phyloP scores from a whole-genome alignment of 495 filamentous ascomycete genomes.

The Bacidia rubella region DNA sequence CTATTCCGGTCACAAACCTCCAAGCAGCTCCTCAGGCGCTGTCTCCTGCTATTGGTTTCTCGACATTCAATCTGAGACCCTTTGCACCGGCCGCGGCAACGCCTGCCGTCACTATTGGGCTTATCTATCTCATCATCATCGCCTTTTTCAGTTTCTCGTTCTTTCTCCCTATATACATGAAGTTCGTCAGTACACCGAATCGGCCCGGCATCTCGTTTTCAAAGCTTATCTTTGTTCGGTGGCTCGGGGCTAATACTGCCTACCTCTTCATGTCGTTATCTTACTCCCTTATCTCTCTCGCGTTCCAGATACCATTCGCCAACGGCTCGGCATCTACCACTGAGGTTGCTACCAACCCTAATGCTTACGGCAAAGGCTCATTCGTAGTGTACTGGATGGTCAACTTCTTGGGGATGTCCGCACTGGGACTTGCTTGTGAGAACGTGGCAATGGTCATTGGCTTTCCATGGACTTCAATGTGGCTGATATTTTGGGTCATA shows the following conservation, averaged over 20 bases:
- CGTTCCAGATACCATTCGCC: slow-evolving; percentile 51
- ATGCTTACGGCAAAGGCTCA: slow-evolving; percentile 45
- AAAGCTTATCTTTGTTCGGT: slow-evolving; percentile 50
- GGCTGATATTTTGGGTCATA: slow-evolving; percentile 68
- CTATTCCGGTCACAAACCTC: slow-evolving; percentile 27
- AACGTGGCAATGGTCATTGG: slow-evolving; percentile 61
- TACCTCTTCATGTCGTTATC: slow-evolving; percentile 56
- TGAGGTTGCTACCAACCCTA: slow-evolving; percentile 32
- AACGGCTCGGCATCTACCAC: slow-evolving; percentile 31
- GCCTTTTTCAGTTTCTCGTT: slow-evolving; percentile 62
- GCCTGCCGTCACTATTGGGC: slow-evolving; percentile 49
- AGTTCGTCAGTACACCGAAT: slow-evolving; percentile 31
- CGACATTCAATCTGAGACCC: slow-evolving; percentile 45
- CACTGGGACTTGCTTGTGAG: slow-evolving; percentile 54
- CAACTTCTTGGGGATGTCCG: slow-evolving; percentile 57
- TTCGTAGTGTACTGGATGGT: slow-evolving; percentile 67
- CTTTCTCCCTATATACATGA: slow-evolving; percentile 52
- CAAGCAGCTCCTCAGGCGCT: slow-evolving; percentile 42
- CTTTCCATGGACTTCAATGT: slow-evolving; percentile 52
- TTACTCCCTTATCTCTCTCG: slow-evolving; percentile 52
- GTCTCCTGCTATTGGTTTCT: slow-evolving; percentile 51
- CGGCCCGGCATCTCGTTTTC: slow-evolving; percentile 46
- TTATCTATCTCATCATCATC: slow-evolving; percentile 64
- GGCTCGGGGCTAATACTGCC: slow-evolving; percentile 41
- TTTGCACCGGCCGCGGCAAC: slow-evolving; percentile 42